Evolutionary conservation across 2,329 filamentous ascomycete genomes (phyloP).

Genomic region (Teratosphaeria destructans): DNA sequence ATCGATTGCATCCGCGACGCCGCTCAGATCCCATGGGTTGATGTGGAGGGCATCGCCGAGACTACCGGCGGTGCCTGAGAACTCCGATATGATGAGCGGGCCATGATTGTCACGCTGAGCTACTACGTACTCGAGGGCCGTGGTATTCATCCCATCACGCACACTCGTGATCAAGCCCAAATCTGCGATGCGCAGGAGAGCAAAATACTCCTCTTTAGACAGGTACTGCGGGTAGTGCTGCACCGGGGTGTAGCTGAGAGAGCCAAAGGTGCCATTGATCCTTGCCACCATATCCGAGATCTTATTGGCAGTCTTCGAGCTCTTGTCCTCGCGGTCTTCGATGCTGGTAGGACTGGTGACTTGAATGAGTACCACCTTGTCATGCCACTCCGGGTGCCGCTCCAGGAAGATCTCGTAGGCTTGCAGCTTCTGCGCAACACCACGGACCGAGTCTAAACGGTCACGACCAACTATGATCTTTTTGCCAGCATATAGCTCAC

Average conservation of each 20-base stretch:
- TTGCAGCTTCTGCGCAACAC: conserved; percentile 90
- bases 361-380: conserved; percentile 87
- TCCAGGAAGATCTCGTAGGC: conserved; percentile 90
- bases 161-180: conserved; percentile 93
- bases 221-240: conserved; percentile 94
- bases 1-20: conserved; percentile 76
- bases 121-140: conserved; percentile 85
- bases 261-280: conserved; percentile 87
- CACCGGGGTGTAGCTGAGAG: conserved; percentile 77
- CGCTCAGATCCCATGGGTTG: conserved; percentile 86
- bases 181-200: conserved; percentile 79
- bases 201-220: conserved; percentile 83
- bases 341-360: conserved; percentile 68
- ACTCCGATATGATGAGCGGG: conserved; percentile 88
- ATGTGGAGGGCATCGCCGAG: conserved; percentile 83
- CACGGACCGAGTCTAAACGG: conserved; percentile 82
- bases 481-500: conserved; percentile 71
- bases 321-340: conserved; percentile 60
- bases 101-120: conserved; percentile 81
- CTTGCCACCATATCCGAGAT: conserved; percentile 83
- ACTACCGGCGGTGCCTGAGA: conserved; percentile 84
- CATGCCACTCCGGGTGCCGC: conserved; percentile 81
- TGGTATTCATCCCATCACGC: conserved; percentile 96
- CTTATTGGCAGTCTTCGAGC: conserved; percentile 73
- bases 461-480: conserved; percentile 94